Conservation (phyloP, 805 yeast species). For the Candida khao-thaluensis region DNA sequence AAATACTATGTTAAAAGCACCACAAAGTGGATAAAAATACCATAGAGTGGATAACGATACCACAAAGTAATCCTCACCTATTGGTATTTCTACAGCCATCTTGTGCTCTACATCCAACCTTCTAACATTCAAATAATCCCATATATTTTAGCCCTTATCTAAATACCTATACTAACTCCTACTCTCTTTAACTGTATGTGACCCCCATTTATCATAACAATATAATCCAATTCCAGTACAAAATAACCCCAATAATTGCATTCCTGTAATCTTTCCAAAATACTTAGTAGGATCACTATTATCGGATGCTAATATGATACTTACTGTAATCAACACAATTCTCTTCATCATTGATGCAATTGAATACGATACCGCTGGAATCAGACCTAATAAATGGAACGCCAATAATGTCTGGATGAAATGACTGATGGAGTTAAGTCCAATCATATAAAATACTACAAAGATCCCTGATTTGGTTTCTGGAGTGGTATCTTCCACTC, state of each 20-base stretch:
- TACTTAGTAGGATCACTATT: slow-evolving; percentile 25
- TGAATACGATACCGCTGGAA: slow-evolving; percentile 83
- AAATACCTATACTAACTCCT: neutral
- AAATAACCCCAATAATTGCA: slow-evolving; percentile 49
- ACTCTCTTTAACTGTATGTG: slow-evolving; percentile 15
- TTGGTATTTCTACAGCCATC: too few relatives aligned
- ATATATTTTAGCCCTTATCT: too few relatives aligned
- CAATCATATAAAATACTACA: slow-evolving; percentile 49
- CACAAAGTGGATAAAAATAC: too few relatives aligned
- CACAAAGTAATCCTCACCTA: too few relatives aligned
- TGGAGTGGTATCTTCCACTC: slow-evolving; percentile 17
- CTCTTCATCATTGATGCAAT: slow-evolving; percentile 87
- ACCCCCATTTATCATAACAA: slow-evolving; percentile 65
- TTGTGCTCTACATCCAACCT: too few relatives aligned
- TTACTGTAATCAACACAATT: slow-evolving; percentile 76
- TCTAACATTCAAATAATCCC: too few relatives aligned
- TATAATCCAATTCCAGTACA: slow-evolving; percentile 57
- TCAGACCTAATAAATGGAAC: slow-evolving; percentile 73
- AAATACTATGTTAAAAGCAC: too few relatives aligned
- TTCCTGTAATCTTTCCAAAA: slow-evolving; percentile 38
- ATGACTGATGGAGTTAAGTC: slow-evolving; percentile 72
- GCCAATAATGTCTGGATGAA: slow-evolving; percentile 79
- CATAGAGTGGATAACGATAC: too few relatives aligned
- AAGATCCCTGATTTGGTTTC: slow-evolving; percentile 21
- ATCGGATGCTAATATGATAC: slow-evolving; percentile 59